These are phyloP conservation scores for Strobilomyces echinocephalus DNA, from an alignment of 768 basidiomycete species.

Conservation along the genomic window DNA sequence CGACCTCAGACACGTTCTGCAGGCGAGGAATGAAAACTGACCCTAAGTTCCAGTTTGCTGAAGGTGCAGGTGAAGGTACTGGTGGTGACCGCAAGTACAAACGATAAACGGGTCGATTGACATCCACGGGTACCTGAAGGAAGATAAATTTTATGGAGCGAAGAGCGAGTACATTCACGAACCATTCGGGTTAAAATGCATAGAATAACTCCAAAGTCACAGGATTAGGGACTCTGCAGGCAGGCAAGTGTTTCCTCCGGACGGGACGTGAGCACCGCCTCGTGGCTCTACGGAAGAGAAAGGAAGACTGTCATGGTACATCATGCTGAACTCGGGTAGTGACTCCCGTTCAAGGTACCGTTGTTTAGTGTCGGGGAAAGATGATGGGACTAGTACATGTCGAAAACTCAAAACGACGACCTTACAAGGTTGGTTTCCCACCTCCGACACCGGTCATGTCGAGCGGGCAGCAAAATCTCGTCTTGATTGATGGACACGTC, in stretches of 20 bases:
- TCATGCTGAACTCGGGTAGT: neutral
- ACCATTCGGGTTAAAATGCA: neutral
- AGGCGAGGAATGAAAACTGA: neutral
- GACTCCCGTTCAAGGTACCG: neutral
- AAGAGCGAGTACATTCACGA: neutral
- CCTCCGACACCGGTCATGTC: slow-evolving; percentile 12
- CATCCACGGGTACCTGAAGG: neutral
- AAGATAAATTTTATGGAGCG: neutral
- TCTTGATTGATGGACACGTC: slow-evolving; percentile 1
- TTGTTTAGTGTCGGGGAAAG: slow-evolving; percentile 3
- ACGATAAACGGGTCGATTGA: neutral
- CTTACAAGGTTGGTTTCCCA: slow-evolving; percentile 14
- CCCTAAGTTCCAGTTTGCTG: neutral
- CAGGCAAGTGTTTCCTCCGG: neutral
- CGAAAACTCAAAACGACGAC: slow-evolving; percentile 9
- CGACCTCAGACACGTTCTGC: neutral
- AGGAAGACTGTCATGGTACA: neutral
- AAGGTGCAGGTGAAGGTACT: neutral
- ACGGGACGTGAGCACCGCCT: neutral
- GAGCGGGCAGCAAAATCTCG: slow-evolving; percentile 4
- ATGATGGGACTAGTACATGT: neutral
- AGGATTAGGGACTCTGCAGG: neutral
- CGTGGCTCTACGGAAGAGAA: neutral
- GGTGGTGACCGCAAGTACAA: neutral
- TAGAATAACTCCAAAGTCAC: neutral